Base-by-base conservation (phyloP, 2,329 filamentous ascomycete species). In the Colletotrichum gigasporum region DNA sequence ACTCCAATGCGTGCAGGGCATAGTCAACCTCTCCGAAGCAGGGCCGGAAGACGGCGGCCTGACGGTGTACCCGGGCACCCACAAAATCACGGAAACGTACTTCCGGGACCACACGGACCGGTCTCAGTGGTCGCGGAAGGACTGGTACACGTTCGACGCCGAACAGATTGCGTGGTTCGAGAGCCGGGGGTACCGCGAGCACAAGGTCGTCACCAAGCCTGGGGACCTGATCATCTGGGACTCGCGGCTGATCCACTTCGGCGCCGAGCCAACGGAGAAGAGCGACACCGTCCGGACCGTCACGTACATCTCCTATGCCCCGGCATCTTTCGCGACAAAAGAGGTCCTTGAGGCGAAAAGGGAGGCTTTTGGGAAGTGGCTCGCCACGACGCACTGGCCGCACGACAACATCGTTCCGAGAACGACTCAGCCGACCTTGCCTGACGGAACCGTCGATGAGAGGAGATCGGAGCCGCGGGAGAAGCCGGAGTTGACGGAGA, bases 151-250 rank as follows among this genome's bases (percentile, higher is more conserved):
- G 6, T 65, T 37, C 26, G 39, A 3, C 1, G 24, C 44, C 1
- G 45, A 57, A 12, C 58, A 63, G 14, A 67, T 65, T 20, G 14
- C 61, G 3, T 78, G 74, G 74, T 72, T 78, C 2, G 67, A 62
- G 11, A 68, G 71, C 11, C 70, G 69, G n/a, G 75, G 74, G 4
- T 67, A 70, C n/a, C 54, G 71, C 24, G 72, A 72, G 61, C 65
- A 70, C 22, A 78, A 78, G 56, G 69, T 78, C 14, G 69, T 71
- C 60, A 73, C 74, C 8, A 74, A 76, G 20, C 71, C 72, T 0
- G 76, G 75, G 1, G 75, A 78, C 52, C 63, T 78, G 6, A 71
- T 78, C 12, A 63, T 77, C 0, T 78, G 76, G 75, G 76, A 78
- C 55, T 73, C 71, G 26, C 69, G 74, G 9, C 71, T 71, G 11